Percentiles rank a stretch among this genome's conserved stretches.
These are phyloP conservation scores for Penicillium manginii DNA, from an alignment of 495 filamentous ascomycete species.

Conservation along the genomic window DNA sequence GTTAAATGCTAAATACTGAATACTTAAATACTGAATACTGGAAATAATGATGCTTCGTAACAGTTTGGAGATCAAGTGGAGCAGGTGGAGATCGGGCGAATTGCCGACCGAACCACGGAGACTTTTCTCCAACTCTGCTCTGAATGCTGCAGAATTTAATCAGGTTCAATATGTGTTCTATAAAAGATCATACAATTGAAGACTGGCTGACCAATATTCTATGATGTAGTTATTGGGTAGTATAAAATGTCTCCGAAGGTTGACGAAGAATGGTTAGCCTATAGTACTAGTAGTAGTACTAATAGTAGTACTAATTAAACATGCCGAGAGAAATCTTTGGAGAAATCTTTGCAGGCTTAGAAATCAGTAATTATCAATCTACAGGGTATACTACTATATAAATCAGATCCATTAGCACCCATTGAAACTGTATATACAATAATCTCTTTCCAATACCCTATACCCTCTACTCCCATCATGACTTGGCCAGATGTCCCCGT, in stretches of 20 bases:
- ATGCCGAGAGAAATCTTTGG: conserved; percentile 7
- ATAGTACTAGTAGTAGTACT: too few species aligned
- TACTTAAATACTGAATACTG: too few species aligned
- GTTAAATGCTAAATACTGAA: too few species aligned
- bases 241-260: not conserved
- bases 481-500: conserved; percentile 44
- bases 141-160: too few species aligned
- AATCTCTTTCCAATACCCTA: not conserved
- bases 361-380: conserved; percentile 18
- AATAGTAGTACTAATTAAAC: not conserved
- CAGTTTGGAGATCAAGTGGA: not conserved
- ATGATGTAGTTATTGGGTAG: too few species aligned
- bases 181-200: too few species aligned
- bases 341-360: conserved; percentile 20
- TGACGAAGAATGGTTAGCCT: not conserved
- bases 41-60: too few species aligned
- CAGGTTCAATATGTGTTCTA: too few species aligned
- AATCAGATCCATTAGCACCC: not conserved
- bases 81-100: conserved; percentile 1
- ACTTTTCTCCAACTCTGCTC: not conserved
- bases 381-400: too few species aligned
- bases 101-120: not conserved
- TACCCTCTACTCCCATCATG: conserved; percentile 17
- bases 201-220: too few species aligned
- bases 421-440: not conserved